Conservation (phyloP, 163 green algal species). For the Coccomyxa subellipsoidea region DNA sequence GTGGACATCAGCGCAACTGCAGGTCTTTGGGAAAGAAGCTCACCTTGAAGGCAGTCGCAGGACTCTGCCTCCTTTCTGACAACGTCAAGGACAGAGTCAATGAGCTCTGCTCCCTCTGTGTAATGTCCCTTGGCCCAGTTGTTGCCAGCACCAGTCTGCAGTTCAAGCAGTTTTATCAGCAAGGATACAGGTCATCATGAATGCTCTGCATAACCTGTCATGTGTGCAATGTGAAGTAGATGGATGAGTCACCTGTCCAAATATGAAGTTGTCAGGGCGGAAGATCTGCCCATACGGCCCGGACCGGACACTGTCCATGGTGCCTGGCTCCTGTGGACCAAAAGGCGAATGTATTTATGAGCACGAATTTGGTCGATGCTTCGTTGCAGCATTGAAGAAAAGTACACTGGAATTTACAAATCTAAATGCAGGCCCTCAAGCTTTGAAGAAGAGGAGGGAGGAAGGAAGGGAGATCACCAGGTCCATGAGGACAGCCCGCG, state of each 20-base stretch:
- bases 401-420: too few relatives aligned
- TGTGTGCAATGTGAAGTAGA: neutral
- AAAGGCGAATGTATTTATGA: neutral
- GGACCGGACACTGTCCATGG: slow-evolving; percentile 94
- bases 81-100: slow-evolving; percentile 95
- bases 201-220: neutral
- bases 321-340: slow-evolving; percentile 81
- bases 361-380: neutral
- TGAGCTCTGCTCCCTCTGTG: slow-evolving; percentile 95
- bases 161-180: neutral
- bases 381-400: too few relatives aligned
- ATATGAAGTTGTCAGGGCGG: slow-evolving; percentile 97
- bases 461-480: slow-evolving; percentile 45
- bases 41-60: slow-evolving; percentile 90
- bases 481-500: slow-evolving; percentile 95
- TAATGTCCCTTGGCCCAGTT: slow-evolving; percentile 99
- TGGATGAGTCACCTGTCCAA: slow-evolving; percentile 54
- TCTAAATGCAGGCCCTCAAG: too few relatives aligned
- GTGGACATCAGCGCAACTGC: too few relatives aligned
- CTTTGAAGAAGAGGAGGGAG: neutral
- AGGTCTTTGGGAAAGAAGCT: too few relatives aligned
- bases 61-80: slow-evolving; percentile 92
- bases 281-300: slow-evolving; percentile 95
- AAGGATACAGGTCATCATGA: neutral
- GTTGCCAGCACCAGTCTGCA: slow-evolving; percentile 88